A percentile compares a stretch with the other conserved stretches of the same genome.
phyloP scores from a whole-genome alignment of 495 filamentous ascomycete genomes.

The Aspergillus indologenus region DNA sequence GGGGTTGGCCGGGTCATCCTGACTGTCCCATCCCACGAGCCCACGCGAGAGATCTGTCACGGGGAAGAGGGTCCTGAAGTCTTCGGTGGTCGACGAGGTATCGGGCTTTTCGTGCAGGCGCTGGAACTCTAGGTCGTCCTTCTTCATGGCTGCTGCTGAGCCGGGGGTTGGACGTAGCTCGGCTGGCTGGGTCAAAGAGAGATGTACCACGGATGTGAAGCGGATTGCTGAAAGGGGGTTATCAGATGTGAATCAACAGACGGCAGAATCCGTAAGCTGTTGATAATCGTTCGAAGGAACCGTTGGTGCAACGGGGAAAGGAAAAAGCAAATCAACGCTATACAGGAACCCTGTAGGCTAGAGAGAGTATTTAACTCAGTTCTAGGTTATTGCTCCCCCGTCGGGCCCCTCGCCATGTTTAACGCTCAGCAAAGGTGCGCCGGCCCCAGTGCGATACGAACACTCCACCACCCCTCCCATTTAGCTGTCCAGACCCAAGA shows the following conservation, averaged over 20 bases:
- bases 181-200: neutral
- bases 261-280: neutral
- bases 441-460: no score
- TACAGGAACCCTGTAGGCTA: no score
- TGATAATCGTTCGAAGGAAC: neutral
- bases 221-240: no score
- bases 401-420: no score
- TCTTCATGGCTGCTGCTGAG: neutral
- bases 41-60: conserved; percentile 26
- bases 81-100: neutral
- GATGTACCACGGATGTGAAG: neutral
- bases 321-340: neutral
- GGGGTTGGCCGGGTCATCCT: conserved; percentile 66
- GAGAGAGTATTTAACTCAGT: no score
- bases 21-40: conserved; percentile 46
- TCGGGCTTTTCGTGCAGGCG: neutral
- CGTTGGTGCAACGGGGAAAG: no score
- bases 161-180: neutral
- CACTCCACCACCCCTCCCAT: neutral
- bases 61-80: conserved; percentile 14
- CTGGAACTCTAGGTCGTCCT: neutral
- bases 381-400: no score
- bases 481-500: neutral
- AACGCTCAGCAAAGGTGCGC: neutral
- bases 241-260: neutral